Evolutionary conservation across 2,329 filamentous ascomycete genomes (phyloP).

Genomic region (Hypoxylon sp.): DNA sequence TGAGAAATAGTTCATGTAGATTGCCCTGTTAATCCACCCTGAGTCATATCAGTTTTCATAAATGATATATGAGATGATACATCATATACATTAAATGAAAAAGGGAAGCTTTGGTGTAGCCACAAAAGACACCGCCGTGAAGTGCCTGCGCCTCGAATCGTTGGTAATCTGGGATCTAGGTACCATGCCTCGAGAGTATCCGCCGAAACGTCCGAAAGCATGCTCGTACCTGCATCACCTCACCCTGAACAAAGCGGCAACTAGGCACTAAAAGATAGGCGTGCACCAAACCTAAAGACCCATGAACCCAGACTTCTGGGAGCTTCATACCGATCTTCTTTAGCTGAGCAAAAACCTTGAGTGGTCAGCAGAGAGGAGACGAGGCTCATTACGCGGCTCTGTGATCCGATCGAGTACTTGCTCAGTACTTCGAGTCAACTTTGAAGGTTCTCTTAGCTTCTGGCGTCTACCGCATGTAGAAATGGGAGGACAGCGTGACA

Average conservation of each 20-base stretch:
- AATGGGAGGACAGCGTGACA: neutral
- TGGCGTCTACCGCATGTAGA: constrained; percentile 4
- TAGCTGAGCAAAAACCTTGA: constrained; percentile 27
- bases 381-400: constrained; percentile 34
- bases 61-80: constrained; percentile 22
- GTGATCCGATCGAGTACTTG: constrained; percentile 1
- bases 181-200: constrained; percentile 23
- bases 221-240: constrained; percentile 41
- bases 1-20: constrained; percentile 4
- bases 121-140: constrained; percentile 30
- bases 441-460: constrained; percentile 9
- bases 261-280: constrained; percentile 7
- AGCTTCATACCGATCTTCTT: constrained; percentile 13
- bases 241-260: constrained; percentile 14
- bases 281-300: constrained; percentile 5
- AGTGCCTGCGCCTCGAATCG: constrained; percentile 18
- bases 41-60: constrained; percentile 14
- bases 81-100: neutral
- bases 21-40: neutral
- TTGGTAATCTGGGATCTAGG: constrained; percentile 19
- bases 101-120: constrained; percentile 16
- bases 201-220: constrained; percentile 20
- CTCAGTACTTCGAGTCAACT: neutral
- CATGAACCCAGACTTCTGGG: constrained; percentile 26
- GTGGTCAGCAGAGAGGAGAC: constrained; percentile 16